Evolutionary conservation across 768 basidiomycete genomes (phyloP).

Genomic region (Suillus cothurnatus): DNA sequence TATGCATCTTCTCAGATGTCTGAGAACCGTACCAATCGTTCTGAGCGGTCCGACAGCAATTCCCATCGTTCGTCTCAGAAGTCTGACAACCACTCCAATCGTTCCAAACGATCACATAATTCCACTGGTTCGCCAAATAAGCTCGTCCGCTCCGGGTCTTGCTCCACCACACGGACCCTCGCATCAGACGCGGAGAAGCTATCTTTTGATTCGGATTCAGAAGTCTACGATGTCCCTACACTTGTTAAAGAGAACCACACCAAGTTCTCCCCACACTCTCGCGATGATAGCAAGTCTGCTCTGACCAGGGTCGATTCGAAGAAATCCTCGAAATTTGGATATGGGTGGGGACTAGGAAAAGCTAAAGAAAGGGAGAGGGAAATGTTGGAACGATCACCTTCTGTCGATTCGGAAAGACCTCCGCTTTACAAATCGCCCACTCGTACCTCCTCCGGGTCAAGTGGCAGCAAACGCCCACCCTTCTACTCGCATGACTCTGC

Average conservation of each 20-base stretch:
- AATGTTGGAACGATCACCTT: slow-evolving; percentile 34
- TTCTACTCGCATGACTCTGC: slow-evolving; percentile 62
- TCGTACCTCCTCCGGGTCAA: slow-evolving; percentile 43
- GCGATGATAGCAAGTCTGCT: slow-evolving; percentile 37
- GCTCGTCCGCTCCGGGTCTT: slow-evolving; percentile 44
- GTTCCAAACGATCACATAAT: slow-evolving; percentile 24
- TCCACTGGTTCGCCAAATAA: slow-evolving; percentile 18
- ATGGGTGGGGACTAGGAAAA: slow-evolving; percentile 69
- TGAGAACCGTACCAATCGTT: slow-evolving; percentile 29
- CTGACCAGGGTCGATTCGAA: slow-evolving; percentile 60
- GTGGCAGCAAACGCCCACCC: slow-evolving; percentile 42
- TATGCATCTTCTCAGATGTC: slow-evolving; percentile 41
- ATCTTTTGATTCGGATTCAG: slow-evolving; percentile 62
- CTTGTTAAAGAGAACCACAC: slow-evolving; percentile 38
- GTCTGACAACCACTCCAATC: slow-evolving; percentile 21
- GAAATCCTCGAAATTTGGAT: slow-evolving; percentile 63
- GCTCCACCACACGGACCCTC: slow-evolving; percentile 44
- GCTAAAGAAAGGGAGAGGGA: slow-evolving; percentile 47
- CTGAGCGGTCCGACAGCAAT: slow-evolving; percentile 24
- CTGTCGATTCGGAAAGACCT: slow-evolving; percentile 40
- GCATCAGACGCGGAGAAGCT: slow-evolving; percentile 49
- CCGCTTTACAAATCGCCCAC: slow-evolving; percentile 33
- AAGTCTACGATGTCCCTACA: slow-evolving; percentile 49
- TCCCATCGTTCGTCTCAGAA: slow-evolving; percentile 27
- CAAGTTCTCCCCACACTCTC: slow-evolving; percentile 46